phyloP scores from a whole-genome alignment of 2,329 filamentous ascomycete genomes.

The Fusarium tupiense region DNA sequence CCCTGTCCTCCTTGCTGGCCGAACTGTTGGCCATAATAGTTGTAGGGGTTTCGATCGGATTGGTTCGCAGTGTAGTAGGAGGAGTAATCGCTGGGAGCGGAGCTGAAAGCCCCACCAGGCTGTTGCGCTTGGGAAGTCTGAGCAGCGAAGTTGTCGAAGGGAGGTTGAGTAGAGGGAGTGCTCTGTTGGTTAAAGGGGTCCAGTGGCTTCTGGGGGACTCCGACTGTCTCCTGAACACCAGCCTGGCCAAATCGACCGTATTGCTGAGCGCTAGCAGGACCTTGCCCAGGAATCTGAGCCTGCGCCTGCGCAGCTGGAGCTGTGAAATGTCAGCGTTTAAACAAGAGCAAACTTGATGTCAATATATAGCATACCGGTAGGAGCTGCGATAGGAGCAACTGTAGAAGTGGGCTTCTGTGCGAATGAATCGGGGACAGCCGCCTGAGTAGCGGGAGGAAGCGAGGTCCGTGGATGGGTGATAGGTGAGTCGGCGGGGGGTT shows the following conservation, averaged over 20 bases:
- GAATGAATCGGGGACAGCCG: slow-evolving; percentile 65
- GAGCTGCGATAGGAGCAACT: slow-evolving; percentile 51
- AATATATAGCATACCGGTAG: slow-evolving; percentile 45
- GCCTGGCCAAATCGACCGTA: slow-evolving; percentile 76
- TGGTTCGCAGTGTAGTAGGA: slow-evolving; percentile 85
- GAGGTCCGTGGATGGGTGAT: slow-evolving; percentile 86
- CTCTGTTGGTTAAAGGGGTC: slow-evolving; percentile 87
- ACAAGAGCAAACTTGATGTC: neutral
- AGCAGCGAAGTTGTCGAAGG: slow-evolving; percentile 69
- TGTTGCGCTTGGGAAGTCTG: slow-evolving; percentile 70
- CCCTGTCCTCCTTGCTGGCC: slow-evolving; percentile 67
- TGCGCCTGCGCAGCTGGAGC: slow-evolving; percentile 55
- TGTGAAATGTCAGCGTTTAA: slow-evolving; percentile 24
- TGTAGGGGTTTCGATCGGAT: slow-evolving; percentile 78
- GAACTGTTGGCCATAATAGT: slow-evolving; percentile 77
- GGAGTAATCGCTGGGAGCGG: slow-evolving; percentile 81
- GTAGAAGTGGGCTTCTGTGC: slow-evolving; percentile 64
- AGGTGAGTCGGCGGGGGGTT: slow-evolving; percentile 93
- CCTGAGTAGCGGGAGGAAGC: slow-evolving; percentile 76
- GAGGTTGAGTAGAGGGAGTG: slow-evolving; percentile 57
- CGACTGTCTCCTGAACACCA: slow-evolving; percentile 66
- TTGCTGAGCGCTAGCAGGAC: slow-evolving; percentile 68
- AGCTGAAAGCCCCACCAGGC: slow-evolving; percentile 74
- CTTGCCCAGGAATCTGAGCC: slow-evolving; percentile 51
- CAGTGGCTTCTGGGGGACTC: slow-evolving; percentile 79